A percentile compares a stretch with the other conserved stretches of the same genome.
Evolutionary conservation across 495 filamentous ascomycete species (phyloP).

Genomic region (Glutinoglossum americanum): DNA sequence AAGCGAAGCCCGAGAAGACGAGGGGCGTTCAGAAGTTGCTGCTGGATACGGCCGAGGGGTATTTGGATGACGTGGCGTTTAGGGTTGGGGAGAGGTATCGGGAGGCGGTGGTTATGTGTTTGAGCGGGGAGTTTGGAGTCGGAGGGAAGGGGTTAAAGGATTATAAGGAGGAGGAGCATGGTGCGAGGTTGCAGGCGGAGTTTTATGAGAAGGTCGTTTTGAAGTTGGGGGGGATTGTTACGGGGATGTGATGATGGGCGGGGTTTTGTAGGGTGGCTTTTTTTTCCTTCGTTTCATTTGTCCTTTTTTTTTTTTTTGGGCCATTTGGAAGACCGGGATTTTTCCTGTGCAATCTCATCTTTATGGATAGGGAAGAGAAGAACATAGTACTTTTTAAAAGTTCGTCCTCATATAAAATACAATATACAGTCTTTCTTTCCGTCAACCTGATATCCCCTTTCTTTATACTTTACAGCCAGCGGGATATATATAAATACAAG

Average conservation of each 20-base stretch:
- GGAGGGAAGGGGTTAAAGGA: conserved; percentile 5
- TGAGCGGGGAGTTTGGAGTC: conserved; percentile 18
- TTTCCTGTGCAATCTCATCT: too few species aligned
- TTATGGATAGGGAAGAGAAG: too few species aligned
- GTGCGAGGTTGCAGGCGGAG: conserved; percentile 11
- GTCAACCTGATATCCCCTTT: too few species aligned
- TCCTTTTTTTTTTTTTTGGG: not conserved
- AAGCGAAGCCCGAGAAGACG: conserved; percentile 7
- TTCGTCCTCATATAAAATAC: too few species aligned
- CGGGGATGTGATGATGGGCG: not conserved
- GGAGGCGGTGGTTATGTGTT: conserved; percentile 14
- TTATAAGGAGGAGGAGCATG: conserved; percentile 12
- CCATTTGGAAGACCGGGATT: too few species aligned
- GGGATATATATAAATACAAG: not conserved
- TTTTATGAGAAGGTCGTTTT: conserved; percentile 20
- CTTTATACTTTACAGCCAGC: too few species aligned
- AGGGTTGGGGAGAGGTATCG: conserved; percentile 15
- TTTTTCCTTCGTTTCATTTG: not conserved
- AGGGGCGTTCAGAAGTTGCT: conserved; percentile 9
- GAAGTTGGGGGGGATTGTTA: conserved; percentile 13
- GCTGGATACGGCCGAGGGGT: conserved; percentile 5
- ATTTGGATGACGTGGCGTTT: conserved; percentile 10
- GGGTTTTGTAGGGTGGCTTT: not conserved
- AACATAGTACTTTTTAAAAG: too few species aligned
- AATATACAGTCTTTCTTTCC: too few species aligned